Base-by-base conservation (phyloP, 2,329 filamentous ascomycete species). In the Sphaerostilbella broomeana region DNA sequence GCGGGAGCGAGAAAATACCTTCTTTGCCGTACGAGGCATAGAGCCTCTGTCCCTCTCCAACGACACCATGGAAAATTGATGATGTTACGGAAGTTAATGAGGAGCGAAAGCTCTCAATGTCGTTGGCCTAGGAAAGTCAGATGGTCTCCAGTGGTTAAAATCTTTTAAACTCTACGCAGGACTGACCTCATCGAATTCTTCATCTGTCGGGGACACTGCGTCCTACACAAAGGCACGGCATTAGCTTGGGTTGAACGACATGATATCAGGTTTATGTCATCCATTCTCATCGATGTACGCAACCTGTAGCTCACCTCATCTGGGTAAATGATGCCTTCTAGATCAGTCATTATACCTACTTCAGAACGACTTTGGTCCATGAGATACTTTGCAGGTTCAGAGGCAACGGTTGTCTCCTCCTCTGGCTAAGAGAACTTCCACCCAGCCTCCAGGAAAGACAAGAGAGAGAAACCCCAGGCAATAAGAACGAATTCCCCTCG, bases 21-120 rank as follows among this genome's bases (percentile, higher is more conserved):
- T 61, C 54, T 43, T 54, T 57, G 28, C 58, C 58, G 37, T 59
- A 59, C 8, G 50, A 51, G 24, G 58, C 56, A 35, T 61, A 61
- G 5, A 55, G 49, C 5, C 58, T 50, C 18, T 55, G 55, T 20
- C 56, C 57, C 31, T 60, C 55, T 16, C 48, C 51, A 11, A 54
- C 25, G 18, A 53, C 47, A 28, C 55, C 42, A 40, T 53, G 38
- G 18, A 51, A 37, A 24, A 56, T 34, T 28, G 53, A 54, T 22
- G 52, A 54, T 34, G 53, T 57, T 26, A 56, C 52, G n/a, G 55
- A 54, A 13, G 50, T 52, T 30, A 56, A 59, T 39, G 55, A 53
- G 21, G 44, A 47, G 11, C 38, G 43, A 21, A 36, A 39, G 44
- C 45, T 50, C 22, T 27, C 46, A 5, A 42, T 31, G 15, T 51